Evolutionary conservation across 805 yeast genomes (phyloP), one percentile per base, ranked within the genome.

Genomic region (Ogataea glucozyma): DNA sequence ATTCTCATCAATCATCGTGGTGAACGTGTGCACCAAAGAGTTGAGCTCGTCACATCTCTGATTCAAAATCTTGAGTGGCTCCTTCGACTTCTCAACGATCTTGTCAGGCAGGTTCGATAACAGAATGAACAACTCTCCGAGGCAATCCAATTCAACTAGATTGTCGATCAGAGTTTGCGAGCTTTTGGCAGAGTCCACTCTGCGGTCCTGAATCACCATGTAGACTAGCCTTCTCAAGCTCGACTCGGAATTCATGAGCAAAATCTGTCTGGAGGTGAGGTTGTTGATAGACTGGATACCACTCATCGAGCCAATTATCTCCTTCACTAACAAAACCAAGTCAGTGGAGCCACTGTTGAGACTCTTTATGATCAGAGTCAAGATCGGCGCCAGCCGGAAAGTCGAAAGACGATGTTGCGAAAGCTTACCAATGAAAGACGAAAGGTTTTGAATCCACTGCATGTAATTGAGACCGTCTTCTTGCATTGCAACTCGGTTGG

Each of bases 391-490:
- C 26, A 86, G 57, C 52, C 83, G 82, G 66, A 91, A 78, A 2
- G 62, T 52, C 49, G 62, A 45, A 26, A 78, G 68, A 67, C 81
- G 70, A 33, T 72, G 60, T 52, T 75, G 63, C 61, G 88, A 76
- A 4, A 89, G 65, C 42, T 83, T 80, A 0, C 95, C 95, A 40
- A 87, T 78, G 57, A 91, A 90, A 1, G 79, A 69, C 0, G 96
- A 76, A 23, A 91, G 69, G 17, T 95, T 85, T 53, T 85, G 93
- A 24, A 89, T 73, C 98, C 98, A 91, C 52, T 77, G 81, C 19
- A 85, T 71, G 44, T 86, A 90, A 53, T 81, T 79, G 43, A 91
- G 66, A 7, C 97, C 97, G 64, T 89, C 90, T 2, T 63, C 70
- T 61, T 88, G 95, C 23, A 82, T 68, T 17, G 82, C 73, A 1